Evolutionary conservation across 2,329 filamentous ascomycete genomes (phyloP).

Genomic region (Coleophoma crateriformis): DNA sequence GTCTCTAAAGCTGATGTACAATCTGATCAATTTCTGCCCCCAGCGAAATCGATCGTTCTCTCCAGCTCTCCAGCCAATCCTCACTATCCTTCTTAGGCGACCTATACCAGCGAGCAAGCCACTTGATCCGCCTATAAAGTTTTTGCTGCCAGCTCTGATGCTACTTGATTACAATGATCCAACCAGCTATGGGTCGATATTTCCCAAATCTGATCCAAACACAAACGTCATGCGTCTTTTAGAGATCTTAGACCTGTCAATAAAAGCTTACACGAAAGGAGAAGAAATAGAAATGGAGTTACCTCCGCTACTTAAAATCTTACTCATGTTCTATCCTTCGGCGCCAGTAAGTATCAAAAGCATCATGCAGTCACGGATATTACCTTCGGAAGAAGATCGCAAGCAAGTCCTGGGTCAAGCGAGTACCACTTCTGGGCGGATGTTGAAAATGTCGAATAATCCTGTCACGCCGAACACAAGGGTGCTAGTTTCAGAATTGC

Average conservation of each 20-base stretch:
- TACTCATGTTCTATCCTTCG: constrained; percentile 65
- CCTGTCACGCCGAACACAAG: constrained; percentile 67
- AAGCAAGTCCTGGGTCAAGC: constrained; percentile 71
- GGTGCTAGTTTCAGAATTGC: constrained; percentile 67
- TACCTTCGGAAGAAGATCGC: constrained; percentile 75
- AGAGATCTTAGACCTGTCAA: constrained; percentile 62
- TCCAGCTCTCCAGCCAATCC: constrained; percentile 61
- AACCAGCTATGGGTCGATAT: constrained; percentile 44
- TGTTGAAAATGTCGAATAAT: constrained; percentile 74
- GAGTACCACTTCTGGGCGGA: constrained; percentile 65
- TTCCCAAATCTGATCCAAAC: constrained; percentile 56
- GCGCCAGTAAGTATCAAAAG: constrained; percentile 58
- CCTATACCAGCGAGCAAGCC: constrained; percentile 56
- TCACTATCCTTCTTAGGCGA: constrained; percentile 60
- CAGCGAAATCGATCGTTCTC: constrained; percentile 58
- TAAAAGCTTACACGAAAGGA: constrained; percentile 53
- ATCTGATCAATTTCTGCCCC: constrained; percentile 71
- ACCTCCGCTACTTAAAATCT: constrained; percentile 67
- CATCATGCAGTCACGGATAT: constrained; percentile 59
- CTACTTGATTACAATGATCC: constrained; percentile 66
- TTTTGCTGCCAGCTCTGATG: constrained; percentile 73
- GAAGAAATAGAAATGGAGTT: constrained; percentile 67
- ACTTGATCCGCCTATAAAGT: constrained; percentile 65
- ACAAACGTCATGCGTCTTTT: constrained; percentile 60
- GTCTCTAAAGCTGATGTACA: constrained; percentile 84